Conservation (phyloP, 2,329 filamentous ascomycete genomes). For the Hypoxylon sp. region DNA sequence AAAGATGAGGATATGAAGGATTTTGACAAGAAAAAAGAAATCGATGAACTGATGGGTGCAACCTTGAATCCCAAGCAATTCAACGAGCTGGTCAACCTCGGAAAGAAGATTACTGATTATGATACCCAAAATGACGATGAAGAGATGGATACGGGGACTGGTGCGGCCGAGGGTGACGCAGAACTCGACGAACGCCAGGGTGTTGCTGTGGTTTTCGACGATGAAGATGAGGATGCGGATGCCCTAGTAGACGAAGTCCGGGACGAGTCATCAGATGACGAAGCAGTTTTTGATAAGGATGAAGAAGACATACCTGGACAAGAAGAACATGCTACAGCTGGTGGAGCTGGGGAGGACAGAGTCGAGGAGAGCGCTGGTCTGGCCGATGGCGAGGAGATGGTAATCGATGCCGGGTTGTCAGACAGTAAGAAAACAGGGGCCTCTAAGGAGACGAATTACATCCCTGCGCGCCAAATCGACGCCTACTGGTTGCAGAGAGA, state of each 20-base stretch:
- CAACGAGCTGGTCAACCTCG: constrained; percentile 94
- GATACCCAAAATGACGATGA: constrained; percentile 96
- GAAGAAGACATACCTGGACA: constrained; percentile 65
- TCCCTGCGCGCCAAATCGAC: constrained; percentile 90
- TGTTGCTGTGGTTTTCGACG: constrained; percentile 96
- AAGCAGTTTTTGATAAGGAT: constrained; percentile 70
- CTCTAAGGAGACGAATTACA: constrained; percentile 65
- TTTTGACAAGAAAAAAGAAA: constrained; percentile 96
- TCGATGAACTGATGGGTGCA: constrained; percentile 90
- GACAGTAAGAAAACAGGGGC: constrained; percentile 57
- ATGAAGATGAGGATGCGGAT: constrained; percentile 86
- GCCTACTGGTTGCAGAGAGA: constrained; percentile 97
- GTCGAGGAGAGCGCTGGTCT: constrained; percentile 59
- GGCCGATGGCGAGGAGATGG: constrained; percentile 76
- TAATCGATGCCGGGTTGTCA: constrained; percentile 75
- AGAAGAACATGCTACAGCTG: constrained; percentile 61
- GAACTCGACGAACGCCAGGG: constrained; percentile 95
- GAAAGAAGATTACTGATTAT: constrained; percentile 99
- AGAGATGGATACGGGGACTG: constrained; percentile 76
- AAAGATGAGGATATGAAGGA: constrained; percentile 98
- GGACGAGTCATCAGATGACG: constrained; percentile 85
- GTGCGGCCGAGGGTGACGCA: constrained; percentile 69
- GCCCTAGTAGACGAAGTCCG: constrained; percentile 84
- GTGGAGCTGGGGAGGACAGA: constrained; percentile 57
- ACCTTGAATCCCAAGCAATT: constrained; percentile 88